Conservation (phyloP, 768 basidiomycete species). For the Lentinula boryana region DNA sequence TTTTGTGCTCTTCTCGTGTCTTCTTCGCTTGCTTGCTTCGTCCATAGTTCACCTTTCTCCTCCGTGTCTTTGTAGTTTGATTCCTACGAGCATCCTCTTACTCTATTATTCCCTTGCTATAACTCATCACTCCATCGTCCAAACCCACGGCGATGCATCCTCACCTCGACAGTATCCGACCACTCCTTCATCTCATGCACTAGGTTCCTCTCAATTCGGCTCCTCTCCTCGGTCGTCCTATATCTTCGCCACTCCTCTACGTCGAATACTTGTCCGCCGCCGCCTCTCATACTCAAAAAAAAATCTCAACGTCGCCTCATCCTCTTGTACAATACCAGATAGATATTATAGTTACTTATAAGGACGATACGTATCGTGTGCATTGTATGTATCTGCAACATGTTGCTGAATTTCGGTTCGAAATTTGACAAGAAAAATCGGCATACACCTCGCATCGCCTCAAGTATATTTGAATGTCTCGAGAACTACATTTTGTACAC, state of each 20-base stretch:
- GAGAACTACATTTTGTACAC: no score
- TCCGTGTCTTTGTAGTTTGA: not conserved
- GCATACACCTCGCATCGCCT: no score
- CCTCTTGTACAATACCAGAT: not conserved
- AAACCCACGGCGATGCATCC: no score
- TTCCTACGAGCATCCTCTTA: not conserved
- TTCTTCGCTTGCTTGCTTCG: slow-evolving; percentile 19
- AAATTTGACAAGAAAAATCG: not conserved
- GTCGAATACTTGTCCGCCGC: not conserved
- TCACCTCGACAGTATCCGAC: not conserved
- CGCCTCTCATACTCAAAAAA: not conserved
- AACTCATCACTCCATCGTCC: not conserved
- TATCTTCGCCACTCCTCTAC: not conserved
- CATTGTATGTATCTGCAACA: not conserved
- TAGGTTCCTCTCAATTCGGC: not conserved
- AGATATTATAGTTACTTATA: not conserved
- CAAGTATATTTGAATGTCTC: no score
- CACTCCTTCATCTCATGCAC: not conserved
- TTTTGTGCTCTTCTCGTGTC: not conserved
- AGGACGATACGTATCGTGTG: not conserved
- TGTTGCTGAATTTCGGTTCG: not conserved
- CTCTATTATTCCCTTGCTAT: not conserved
- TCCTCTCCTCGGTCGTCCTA: not conserved
- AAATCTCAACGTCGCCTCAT: not conserved
- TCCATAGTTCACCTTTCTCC: slow-evolving; percentile 17